phyloP scores from a whole-genome alignment of 495 filamentous ascomycete genomes.

The Neurospora sp. region DNA sequence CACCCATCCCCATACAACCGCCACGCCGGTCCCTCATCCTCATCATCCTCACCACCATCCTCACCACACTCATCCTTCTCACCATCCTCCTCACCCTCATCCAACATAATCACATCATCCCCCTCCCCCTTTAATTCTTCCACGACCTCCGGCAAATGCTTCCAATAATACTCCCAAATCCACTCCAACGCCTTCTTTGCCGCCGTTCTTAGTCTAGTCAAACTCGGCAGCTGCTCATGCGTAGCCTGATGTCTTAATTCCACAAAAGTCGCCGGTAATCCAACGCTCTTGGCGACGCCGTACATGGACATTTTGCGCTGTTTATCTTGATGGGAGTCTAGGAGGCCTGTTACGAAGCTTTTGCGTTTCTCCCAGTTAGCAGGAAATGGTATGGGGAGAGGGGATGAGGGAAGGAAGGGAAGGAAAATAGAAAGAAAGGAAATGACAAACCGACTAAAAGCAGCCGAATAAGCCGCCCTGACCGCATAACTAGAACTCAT shows the following conservation, averaged over 20 bases:
- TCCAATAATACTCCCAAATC: slow-evolving; percentile 88
- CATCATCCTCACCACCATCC: slow-evolving; percentile 1
- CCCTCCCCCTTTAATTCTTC: neutral
- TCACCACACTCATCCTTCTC: slow-evolving; percentile 5
- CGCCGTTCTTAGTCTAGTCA: slow-evolving; percentile 57
- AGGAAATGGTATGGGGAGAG: neutral
- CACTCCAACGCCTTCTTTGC: slow-evolving; percentile 62
- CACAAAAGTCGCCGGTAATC: slow-evolving; percentile 74
- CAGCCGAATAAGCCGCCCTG: slow-evolving; percentile 37
- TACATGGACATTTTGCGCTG: slow-evolving; percentile 73
- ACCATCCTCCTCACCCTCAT: slow-evolving; percentile 6
- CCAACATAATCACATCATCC: neutral
- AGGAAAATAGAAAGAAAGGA: neutral
- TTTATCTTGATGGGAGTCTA: slow-evolving; percentile 64
- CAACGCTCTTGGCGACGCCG: slow-evolving; percentile 61
- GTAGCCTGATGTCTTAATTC: slow-evolving; percentile 85
- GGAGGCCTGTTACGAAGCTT: slow-evolving; percentile 85
- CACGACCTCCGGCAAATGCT: slow-evolving; percentile 24
- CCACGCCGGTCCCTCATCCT: slow-evolving; percentile 33
- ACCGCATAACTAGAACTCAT: slow-evolving; percentile 28
- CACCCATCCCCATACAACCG: slow-evolving; percentile 43
- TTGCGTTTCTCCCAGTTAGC: neutral
- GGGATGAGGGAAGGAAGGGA: neutral
- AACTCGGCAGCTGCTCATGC: slow-evolving; percentile 72
- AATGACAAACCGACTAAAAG: slow-evolving; percentile 37